phyloP scores from a whole-genome alignment of 148 eudicot genomes.

The Agrostemma githago region DNA sequence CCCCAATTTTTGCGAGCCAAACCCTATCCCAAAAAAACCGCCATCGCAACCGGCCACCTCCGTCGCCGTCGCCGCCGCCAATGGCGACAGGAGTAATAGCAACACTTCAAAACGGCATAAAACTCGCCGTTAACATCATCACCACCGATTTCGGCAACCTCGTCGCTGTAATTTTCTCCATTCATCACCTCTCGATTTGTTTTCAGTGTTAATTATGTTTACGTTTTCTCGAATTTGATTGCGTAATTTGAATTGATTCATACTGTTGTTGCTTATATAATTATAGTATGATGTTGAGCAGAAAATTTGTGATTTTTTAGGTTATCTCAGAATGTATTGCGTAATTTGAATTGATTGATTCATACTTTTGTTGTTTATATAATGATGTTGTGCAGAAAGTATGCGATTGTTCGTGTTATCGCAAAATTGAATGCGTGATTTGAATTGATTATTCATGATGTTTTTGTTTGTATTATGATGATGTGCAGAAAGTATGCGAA shows the following conservation, averaged over 20 bases:
- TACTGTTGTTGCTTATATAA: not conserved
- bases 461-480: not conserved
- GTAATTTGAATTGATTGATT: not conserved
- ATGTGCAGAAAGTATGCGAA: not conserved
- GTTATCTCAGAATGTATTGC: not conserved
- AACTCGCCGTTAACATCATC: constrained; percentile 69
- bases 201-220: not conserved
- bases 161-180: constrained; percentile 45
- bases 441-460: not conserved
- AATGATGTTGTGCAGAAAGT: constrained; percentile 57
- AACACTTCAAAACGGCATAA: constrained; percentile 52
- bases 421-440: not conserved
- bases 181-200: not conserved
- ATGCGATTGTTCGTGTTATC: constrained; percentile 53
- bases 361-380: not conserved
- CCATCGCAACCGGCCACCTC: no score
- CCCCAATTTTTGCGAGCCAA: not conserved
- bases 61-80: not conserved
- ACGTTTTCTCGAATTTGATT: not conserved
- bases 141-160: constrained; percentile 60
- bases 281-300: not conserved
- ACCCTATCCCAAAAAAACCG: not conserved
- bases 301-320: not conserved
- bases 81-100: constrained; percentile 35
- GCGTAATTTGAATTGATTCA: not conserved